phyloP scores from a whole-genome alignment of 176 grass and related monocot genomes.

The Carex kokanica region DNA sequence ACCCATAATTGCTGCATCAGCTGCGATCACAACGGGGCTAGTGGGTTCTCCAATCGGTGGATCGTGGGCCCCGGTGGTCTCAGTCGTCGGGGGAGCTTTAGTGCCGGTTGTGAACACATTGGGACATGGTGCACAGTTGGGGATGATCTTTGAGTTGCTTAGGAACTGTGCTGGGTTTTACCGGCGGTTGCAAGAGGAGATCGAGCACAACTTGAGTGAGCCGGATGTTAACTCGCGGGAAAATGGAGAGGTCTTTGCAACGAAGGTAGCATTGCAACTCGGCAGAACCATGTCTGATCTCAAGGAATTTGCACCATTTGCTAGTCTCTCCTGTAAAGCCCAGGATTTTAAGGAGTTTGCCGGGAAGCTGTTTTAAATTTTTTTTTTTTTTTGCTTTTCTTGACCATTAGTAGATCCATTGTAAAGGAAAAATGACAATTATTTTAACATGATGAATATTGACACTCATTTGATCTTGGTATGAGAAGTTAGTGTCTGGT shows the following conservation, averaged over 20 bases:
- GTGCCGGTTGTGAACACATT: slow-evolving; percentile 24
- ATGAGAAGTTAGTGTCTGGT: not conserved
- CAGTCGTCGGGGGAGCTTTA: slow-evolving; percentile 28
- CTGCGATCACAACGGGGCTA: slow-evolving; percentile 10
- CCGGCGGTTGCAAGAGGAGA: slow-evolving; percentile 24
- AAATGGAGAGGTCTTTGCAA: slow-evolving; percentile 43
- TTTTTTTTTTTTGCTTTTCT: not conserved
- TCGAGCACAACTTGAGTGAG: slow-evolving; percentile 33
- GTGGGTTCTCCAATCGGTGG: slow-evolving; percentile 12
- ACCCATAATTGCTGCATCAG: slow-evolving; percentile 17
- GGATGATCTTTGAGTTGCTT: slow-evolving; percentile 38
- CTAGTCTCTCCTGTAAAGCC: slow-evolving; percentile 15
- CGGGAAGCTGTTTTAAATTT: slow-evolving; percentile 23
- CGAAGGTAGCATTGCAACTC: slow-evolving; percentile 29
- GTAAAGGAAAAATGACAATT: not conserved
- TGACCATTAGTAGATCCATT: not conserved
- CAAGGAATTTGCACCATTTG: not conserved
- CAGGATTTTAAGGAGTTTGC: slow-evolving; percentile 30
- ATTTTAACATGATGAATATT: not conserved
- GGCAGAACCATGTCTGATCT: slow-evolving; percentile 28
- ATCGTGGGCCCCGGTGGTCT: slow-evolving; percentile 1
- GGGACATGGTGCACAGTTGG: slow-evolving; percentile 36
- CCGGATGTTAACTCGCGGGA: slow-evolving; percentile 7
- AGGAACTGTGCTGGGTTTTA: slow-evolving; percentile 35
- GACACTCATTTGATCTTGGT: not conserved